phyloP scores from a whole-genome alignment of 2,329 filamentous ascomycete species.

The Venturia carpophila region DNA sequence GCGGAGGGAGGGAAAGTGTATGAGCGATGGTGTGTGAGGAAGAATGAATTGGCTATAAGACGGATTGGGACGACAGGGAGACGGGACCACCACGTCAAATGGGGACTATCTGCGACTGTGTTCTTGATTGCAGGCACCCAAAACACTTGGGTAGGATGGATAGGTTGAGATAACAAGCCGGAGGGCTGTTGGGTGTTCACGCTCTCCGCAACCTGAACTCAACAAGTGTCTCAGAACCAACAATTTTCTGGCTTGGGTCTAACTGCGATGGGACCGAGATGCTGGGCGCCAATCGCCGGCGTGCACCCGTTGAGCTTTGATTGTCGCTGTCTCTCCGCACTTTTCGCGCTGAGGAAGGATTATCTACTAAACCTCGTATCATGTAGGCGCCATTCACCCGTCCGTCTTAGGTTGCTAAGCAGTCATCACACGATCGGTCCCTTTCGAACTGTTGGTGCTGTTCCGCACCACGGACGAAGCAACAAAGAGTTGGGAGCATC shows the following conservation, averaged over 20 bases:
- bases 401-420: not conserved
- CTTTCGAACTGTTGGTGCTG: not conserved
- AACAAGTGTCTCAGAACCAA: constrained; percentile 7
- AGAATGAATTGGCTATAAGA: constrained; percentile 9
- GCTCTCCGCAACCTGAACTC: not conserved
- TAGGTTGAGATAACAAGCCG: constrained; percentile 8
- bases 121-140: not conserved
- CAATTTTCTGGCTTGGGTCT: constrained; percentile 9
- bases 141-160: not conserved
- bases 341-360: not conserved
- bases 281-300: not conserved
- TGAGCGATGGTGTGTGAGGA: not conserved
- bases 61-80: not conserved
- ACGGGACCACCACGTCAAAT: constrained; percentile 2
- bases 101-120: not conserved
- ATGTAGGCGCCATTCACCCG: not conserved
- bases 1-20: not conserved
- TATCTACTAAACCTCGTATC: not conserved
- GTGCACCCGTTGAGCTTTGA: constrained; percentile 4
- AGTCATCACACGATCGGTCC: no score
- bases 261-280: constrained; percentile 6
- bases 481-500: constrained; percentile 3
- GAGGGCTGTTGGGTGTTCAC: constrained; percentile 6
- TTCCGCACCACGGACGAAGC: not conserved
- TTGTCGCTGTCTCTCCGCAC: constrained; percentile 9